Base-by-base conservation (phyloP, 108 stramenopile genomes). In the Chaetoceros muelleri region DNA sequence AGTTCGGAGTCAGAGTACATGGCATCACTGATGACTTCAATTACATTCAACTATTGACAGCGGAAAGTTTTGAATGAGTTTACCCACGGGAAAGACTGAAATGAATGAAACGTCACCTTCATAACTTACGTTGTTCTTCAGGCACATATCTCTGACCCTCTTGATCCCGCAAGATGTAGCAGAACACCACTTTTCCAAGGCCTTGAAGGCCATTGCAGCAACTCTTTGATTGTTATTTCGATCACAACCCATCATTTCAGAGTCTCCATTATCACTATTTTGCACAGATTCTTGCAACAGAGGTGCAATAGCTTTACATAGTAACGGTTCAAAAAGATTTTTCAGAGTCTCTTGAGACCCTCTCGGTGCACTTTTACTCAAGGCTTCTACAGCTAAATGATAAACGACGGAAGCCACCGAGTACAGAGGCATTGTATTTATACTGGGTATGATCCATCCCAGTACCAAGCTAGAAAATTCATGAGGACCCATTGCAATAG, bases 371-470 rank as follows among this genome's bases (percentile, higher is more conserved):
- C 53, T 30, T 28, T 64, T 64, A 28, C 71, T 59, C 27, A 67
- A 45, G 1, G 79, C 75, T 54, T 81, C 83, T 28, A 64, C 52
- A 13, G 79, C 75, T 31, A 84, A 44, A 48, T 84, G 78, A 0
- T 50, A 63, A 13, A 69, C 48, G 45, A 86, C 64, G 34, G 70
- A 78, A 21, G 65, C 61, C 44, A 73, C 64, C 3, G 79, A 71
- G 45, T 66, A 69, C 17, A 71, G 61, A 19, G 82, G 82, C 27
- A 84, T 28, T 21, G 62, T 66, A 7, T 65, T 54, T 26, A 62
- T 54, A 56, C 72, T 70, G 10, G 86, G 86, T 31, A 87, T 68
- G 52, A 87, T 87, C 86, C 86, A 87, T 60, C 84, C 82, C 1
- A 67, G 54, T 7, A 83, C 52, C 44, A 87, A 71, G 47, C 81